Evolutionary conservation across 108 stramenopile species (phyloP), one percentile per base, ranked within the genome.

Genomic region (Cyclotella cryptica): DNA sequence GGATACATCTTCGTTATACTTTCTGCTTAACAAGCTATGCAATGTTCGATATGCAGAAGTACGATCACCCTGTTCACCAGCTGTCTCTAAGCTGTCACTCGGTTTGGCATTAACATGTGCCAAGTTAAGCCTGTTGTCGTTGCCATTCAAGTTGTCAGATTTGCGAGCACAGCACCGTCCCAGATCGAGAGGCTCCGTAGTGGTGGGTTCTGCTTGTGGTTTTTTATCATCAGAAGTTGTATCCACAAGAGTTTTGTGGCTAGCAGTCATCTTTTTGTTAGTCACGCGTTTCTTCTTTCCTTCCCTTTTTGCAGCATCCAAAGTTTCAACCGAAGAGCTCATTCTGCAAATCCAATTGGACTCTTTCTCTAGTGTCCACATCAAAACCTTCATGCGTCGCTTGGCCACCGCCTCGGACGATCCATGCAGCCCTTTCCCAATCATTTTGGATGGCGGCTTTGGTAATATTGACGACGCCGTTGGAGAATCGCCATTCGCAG

Each of bases 401-500:
- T 91, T 92, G 27, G 93, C 91, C 24, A 86, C 90, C 55, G 89
- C 69, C 58, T 91, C 91, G 1, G 93, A 90, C 58, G 86, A 85
- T n/a, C 90, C 92, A 49, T 88, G 88, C 54, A 95, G 59, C 51
- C 90, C 88, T 29, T 76, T 84, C 22, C 74, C 81, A 55, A 80
- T 43, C 27, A 78, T 42, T 72, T 68, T 82, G 35, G 75, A 47
- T 15, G 81, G 81, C 67, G 75, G 72, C 4, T 71, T 61, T 58
- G 40, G 66, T 14, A 60, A 47, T 17, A 29, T 28, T 79, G 64
- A n/a, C 21, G 10, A 35, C 2, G 6, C 35, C 2, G 35, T 35
- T 35, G 35, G 35, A 35, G 35, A 35, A 35, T 35, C 35, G 35
- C 2, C 26, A 29, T 43, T 19, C 7, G 49, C 21, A 41, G 74